Percentiles rank a stretch among this genome's conserved stretches.
Evolutionary conservation across 371 early-diverging fungal genomes (phyloP).

Genomic region (Saksenaea vasiformis): DNA sequence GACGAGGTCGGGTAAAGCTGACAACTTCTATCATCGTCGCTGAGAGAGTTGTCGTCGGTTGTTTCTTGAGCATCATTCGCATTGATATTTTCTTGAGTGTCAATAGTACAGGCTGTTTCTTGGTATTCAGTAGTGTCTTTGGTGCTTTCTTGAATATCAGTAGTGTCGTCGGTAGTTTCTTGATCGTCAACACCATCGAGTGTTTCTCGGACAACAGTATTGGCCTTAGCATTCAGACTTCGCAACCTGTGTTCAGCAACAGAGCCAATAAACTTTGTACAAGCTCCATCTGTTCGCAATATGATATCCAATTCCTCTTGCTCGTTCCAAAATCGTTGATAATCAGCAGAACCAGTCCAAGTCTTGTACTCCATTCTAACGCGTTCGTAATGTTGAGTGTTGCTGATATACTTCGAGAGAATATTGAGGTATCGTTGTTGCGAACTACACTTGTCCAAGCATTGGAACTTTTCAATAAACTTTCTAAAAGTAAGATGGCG

Average conservation of each 20-base stretch:
- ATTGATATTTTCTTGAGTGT: neutral
- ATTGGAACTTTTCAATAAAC: constrained; percentile 24
- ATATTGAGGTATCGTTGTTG: constrained; percentile 20
- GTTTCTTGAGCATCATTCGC: neutral
- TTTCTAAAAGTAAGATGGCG: constrained; percentile 20
- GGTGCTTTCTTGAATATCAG: constrained; percentile 2
- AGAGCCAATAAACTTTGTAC: constrained; percentile 24
- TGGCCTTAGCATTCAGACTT: constrained; percentile 17
- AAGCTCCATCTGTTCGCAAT: constrained; percentile 18
- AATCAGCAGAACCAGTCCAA: constrained; percentile 20
- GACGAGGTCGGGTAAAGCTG: constrained; percentile 1
- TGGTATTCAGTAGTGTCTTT: neutral
- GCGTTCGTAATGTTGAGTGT: constrained; percentile 11
- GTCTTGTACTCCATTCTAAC: constrained; percentile 20
- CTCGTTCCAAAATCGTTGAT: constrained; percentile 23
- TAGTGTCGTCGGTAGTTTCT: constrained; percentile 12
- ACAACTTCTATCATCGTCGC: neutral
- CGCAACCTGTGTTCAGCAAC: constrained; percentile 22
- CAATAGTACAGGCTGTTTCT: neutral
- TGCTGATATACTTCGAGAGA: constrained; percentile 18
- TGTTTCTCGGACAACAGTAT: constrained; percentile 1
- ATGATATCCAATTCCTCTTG: constrained; percentile 16
- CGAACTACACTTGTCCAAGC: constrained; percentile 19
- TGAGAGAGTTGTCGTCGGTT: neutral
- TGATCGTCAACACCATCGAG: constrained; percentile 6